phyloP scores from a whole-genome alignment of 257 asterid species.

The Solanum paucissectum region DNA sequence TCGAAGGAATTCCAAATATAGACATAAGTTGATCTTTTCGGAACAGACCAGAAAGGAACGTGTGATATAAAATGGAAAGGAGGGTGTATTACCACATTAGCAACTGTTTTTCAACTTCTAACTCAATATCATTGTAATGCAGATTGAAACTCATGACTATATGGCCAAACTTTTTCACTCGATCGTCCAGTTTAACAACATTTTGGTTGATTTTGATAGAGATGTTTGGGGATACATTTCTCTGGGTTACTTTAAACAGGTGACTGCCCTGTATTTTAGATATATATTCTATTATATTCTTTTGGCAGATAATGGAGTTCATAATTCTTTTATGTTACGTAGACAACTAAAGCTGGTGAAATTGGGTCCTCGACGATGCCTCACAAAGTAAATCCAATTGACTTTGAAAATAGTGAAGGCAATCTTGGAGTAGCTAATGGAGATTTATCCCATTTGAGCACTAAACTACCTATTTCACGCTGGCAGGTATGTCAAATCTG shows the following conservation, averaged over 20 bases:
- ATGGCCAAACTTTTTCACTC: slow-evolving; percentile 75
- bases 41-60: neutral
- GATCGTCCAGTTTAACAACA: slow-evolving; percentile 60
- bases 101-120: neutral
- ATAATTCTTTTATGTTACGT: slow-evolving; percentile 8
- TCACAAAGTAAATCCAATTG: slow-evolving; percentile 88
- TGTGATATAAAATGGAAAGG: neutral
- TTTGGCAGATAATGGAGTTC: neutral
- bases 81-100: neutral
- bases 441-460: slow-evolving; percentile 52
- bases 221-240: slow-evolving; percentile 89
- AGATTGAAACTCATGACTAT: slow-evolving; percentile 91
- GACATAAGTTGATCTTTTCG: neutral
- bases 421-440: slow-evolving; percentile 77
- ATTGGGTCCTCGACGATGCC: slow-evolving; percentile 95
- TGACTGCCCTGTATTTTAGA: slow-evolving; percentile 5
- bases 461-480: slow-evolving; percentile 72
- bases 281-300: neutral
- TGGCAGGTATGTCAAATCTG: slow-evolving; percentile 53
- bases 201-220: slow-evolving; percentile 62
- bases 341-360: slow-evolving; percentile 88
- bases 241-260: slow-evolving; percentile 79
- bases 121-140: slow-evolving; percentile 7
- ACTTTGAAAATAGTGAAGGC: slow-evolving; percentile 88
- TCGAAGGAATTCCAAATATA: neutral